Base-by-base conservation (phyloP, 116 monocot genomes). In the Cymodocea nodosa region DNA sequence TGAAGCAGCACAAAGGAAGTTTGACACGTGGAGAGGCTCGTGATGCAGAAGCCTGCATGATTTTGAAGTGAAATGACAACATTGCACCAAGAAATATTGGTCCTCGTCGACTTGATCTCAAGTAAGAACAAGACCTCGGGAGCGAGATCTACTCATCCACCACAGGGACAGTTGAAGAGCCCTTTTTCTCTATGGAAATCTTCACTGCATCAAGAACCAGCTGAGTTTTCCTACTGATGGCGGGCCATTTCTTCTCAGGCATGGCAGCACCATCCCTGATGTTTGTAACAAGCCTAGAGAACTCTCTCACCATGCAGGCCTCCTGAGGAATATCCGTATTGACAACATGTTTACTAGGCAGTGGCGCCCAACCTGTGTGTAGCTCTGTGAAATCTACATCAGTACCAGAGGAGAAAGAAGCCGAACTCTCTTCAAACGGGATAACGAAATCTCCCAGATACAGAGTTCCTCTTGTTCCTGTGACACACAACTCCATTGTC, bases 171-270 rank as follows among this genome's bases (percentile, higher is more conserved):
- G 85, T 76, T 54, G 71, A 61, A 64, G 61, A 82, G 4, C 78
- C 89, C n/a, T 62, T 80, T 2, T 30, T 30, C 2, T 89, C 86
- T 10, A 94, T 79, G 0, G 89, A 89, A 7, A 77, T 71, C 59
- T 94, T 89, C 23, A 94, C 89, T 0, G 89, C 94, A 82, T 94
- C 89, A 6, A 89, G 9, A 25, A 94, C 84, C 70, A 82, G 50
- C 68, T 94, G 89, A 0, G 94, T 94, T 72, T 94, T 94, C 63
- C 84, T 81, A 22, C 71, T 79, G 36, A 86, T 80, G 15, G 71
- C 60, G 0, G 84, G 84, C 86, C 94, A 94, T 50, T 77, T 80
- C 12, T 19, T 24, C 15, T 94, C 86, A 2, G 93, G 84, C 54
- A 80, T 76, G 7, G 68, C 58, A 22, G 71, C 75, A 18, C 65